Conservation (phyloP, 345 rosid genomes). For the Salix exigua region DNA sequence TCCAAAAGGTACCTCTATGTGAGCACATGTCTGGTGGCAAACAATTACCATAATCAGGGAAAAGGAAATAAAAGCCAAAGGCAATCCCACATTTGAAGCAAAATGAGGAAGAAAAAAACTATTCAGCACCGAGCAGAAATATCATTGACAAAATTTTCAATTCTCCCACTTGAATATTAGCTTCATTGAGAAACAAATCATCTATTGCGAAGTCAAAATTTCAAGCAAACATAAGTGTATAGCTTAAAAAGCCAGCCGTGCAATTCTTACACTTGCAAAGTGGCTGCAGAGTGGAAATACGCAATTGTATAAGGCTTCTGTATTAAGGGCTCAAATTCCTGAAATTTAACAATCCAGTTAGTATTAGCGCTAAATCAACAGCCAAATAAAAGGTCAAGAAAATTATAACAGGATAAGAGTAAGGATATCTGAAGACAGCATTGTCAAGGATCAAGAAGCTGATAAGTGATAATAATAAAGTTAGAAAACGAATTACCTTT, state of each 20-base stretch:
- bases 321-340: conserved; percentile 97
- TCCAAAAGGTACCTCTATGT: background rate
- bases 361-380: background rate
- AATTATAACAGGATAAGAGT: background rate
- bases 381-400: background rate
- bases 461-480: background rate
- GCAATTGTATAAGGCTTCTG: conserved; percentile 91
- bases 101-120: background rate
- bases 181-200: conserved; percentile 1
- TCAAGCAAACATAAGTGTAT: background rate
- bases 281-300: conserved; percentile 92
- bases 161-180: background rate
- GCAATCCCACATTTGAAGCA: background rate
- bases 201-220: conserved; percentile 5
- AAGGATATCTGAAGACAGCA: background rate
- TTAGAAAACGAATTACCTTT: conserved; percentile 43
- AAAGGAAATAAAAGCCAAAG: background rate
- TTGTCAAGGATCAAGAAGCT: background rate
- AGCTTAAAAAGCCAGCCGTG: conserved; percentile 10
- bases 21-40: background rate
- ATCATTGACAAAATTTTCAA: background rate
- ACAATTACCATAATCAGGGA: background rate
- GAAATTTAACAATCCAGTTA: conserved; percentile 29
- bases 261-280: conserved; percentile 80
- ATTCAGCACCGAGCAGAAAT: background rate